phyloP scores from a whole-genome alignment of 2,329 filamentous ascomycete genomes.

The Pleomassaria siparia region DNA sequence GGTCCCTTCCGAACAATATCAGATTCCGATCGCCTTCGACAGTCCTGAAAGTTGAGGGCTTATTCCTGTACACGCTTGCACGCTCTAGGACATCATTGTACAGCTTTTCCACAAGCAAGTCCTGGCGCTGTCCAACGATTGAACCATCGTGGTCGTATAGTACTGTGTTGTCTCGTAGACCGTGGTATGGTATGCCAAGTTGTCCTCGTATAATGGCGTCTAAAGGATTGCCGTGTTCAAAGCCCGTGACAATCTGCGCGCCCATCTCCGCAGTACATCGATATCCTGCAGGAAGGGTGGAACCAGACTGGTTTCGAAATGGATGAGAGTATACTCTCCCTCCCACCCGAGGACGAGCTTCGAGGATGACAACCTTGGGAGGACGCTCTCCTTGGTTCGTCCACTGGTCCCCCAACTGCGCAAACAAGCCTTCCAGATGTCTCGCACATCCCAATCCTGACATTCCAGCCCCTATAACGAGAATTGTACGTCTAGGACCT shows the following conservation, averaged over 20 bases:
- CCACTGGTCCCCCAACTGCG: constrained; percentile 73
- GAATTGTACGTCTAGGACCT: constrained; percentile 68
- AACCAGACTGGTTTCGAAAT: constrained; percentile 60
- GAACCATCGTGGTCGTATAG: constrained; percentile 84
- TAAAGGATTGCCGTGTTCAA: constrained; percentile 91
- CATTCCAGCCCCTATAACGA: constrained; percentile 91
- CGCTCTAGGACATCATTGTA: constrained; percentile 95
- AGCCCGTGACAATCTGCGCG: constrained; percentile 96
- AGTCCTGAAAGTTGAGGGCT: constrained; percentile 66
- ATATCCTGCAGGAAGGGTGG: constrained; percentile 55
- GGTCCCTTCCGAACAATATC: constrained; percentile 81
- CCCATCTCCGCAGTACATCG: constrained; percentile 91
- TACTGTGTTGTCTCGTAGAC: constrained; percentile 76
- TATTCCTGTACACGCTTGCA: constrained; percentile 86
- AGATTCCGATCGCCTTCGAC: constrained; percentile 81
- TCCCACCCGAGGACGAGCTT: constrained; percentile 84
- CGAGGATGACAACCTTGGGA: constrained; percentile 77
- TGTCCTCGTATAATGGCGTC: constrained; percentile 91
- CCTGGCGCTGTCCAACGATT: constrained; percentile 74
- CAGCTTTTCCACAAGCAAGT: constrained; percentile 82
- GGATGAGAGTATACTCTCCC: constrained; percentile 90
- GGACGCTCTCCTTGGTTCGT: constrained; percentile 65
- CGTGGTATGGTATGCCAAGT: constrained; percentile 81
- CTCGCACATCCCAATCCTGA: constrained; percentile 89
- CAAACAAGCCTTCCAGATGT: constrained; percentile 83